phyloP scores from a whole-genome alignment of 768 basidiomycete species.

The Phaeolepiota aurea region DNA sequence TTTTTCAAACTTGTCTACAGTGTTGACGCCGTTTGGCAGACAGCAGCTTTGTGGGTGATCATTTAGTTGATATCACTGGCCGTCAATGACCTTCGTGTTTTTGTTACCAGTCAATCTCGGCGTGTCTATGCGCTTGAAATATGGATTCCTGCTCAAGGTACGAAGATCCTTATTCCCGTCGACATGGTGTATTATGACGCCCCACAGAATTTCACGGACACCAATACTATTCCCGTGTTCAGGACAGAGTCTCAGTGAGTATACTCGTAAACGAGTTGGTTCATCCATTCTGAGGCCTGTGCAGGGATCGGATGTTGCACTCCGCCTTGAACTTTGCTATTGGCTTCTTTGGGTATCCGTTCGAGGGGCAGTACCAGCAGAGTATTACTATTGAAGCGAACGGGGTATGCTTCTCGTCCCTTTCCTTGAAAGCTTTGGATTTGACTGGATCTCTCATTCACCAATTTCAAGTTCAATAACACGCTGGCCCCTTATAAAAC shows the following conservation, averaged over 20 bases:
- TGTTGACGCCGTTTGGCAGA: slow-evolving; percentile 85
- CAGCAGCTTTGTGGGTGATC: slow-evolving; percentile 66
- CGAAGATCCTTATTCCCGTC: no score
- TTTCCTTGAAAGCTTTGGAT: slow-evolving; percentile 5
- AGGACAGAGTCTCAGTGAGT: slow-evolving; percentile 68
- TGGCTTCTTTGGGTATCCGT: slow-evolving; percentile 73
- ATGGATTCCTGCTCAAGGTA: slow-evolving; percentile 68
- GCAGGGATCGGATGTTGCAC: slow-evolving; percentile 64
- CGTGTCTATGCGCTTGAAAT: slow-evolving; percentile 67
- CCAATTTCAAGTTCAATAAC: slow-evolving; percentile 54
- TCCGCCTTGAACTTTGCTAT: slow-evolving; percentile 62
- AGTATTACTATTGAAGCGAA: slow-evolving; percentile 63
- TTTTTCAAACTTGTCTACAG: slow-evolving; percentile 20
- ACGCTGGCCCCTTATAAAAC: slow-evolving; percentile 83
- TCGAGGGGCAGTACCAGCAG: slow-evolving; percentile 67
- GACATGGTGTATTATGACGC: background rate
- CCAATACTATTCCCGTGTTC: slow-evolving; percentile 65
- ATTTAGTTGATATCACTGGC: no score
- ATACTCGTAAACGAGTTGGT: background rate
- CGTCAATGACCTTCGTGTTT: no score
- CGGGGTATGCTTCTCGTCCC: slow-evolving; percentile 30
- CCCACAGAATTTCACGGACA: slow-evolving; percentile 46
- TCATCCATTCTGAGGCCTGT: background rate
- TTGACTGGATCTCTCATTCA: slow-evolving; percentile 2
- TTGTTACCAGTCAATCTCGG: slow-evolving; percentile 55